These are phyloP conservation scores for Phyllosticta citrichinensis DNA, from an alignment of 2,329 filamentous ascomycete genomes.

Conservation along the genomic window DNA sequence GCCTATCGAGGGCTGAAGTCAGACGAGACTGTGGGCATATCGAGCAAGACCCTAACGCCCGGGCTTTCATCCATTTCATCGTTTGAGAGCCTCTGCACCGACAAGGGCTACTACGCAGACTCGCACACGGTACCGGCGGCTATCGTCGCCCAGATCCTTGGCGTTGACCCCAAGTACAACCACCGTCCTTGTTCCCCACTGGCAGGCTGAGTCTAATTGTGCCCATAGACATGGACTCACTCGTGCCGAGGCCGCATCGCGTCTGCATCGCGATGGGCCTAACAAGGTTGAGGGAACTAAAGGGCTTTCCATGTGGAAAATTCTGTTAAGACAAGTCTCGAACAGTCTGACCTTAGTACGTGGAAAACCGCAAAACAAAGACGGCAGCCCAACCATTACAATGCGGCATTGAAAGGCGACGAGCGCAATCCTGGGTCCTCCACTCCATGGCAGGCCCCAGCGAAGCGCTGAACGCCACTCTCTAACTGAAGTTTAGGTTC, in stretches of 20 bases:
- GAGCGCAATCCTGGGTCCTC: neutral
- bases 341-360: slow-evolving; percentile 62
- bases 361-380: slow-evolving; percentile 4
- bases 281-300: slow-evolving; percentile 64
- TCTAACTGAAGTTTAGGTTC: slow-evolving; percentile 42
- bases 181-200: neutral
- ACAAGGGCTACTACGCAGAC: slow-evolving; percentile 16
- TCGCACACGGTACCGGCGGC: slow-evolving; percentile 27
- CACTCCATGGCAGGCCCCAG: neutral
- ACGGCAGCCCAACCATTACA: neutral
- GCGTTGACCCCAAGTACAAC: slow-evolving; percentile 26
- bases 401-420: neutral
- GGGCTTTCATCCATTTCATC: neutral
- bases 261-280: slow-evolving; percentile 55
- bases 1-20: neutral
- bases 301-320: slow-evolving; percentile 63
- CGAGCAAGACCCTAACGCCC: neutral
- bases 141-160: slow-evolving; percentile 26
- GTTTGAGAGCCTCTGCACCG: neutral
- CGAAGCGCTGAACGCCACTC: neutral
- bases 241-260: slow-evolving; percentile 51
- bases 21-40: neutral
- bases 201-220: neutral
- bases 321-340: slow-evolving; percentile 66
- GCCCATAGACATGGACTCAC: slow-evolving; percentile 48